Evolutionary conservation across 164 flowering plant genomes (phyloP), one percentile per base, ranked within the genome.

Genomic region (Liquidambar formosana): DNA sequence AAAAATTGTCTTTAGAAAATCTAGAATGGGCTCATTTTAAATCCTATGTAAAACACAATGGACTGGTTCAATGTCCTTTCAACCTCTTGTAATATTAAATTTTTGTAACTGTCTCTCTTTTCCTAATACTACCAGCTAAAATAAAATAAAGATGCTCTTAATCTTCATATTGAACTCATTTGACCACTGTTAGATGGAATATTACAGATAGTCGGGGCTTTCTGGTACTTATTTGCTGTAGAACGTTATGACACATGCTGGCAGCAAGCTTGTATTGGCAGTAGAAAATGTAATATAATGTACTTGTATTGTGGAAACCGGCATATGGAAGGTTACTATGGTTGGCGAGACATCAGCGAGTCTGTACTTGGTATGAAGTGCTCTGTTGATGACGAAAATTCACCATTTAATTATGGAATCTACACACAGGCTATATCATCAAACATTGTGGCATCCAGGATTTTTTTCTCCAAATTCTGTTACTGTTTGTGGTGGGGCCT

Each of bases 401-500:
- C 66, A 14, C 60, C 61, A 0, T 82, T 82, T 49, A 71, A 82
- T 64, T 82, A 65, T 49, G 85, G 85, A 28, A 82, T 82, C 64
- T 82, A 75, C 70, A 68, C 72, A 11, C 67, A 77, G 41, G 85
- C 83, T 18, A 66, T 82, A 41, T 6, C 63, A 26, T 77, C 83
- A 41, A 66, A 69, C 2, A 74, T 78, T 52, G 61, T 80, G 54
- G 28, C 71, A 21, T 70, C 80, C 16, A 66, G 41, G 14, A 15
- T 0, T 0, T 77, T 82, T 47, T 69, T 80, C 69, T 57, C 79
- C 14, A 82, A 82, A 61, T 76, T 75, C 63, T 82, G 65, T 41
- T 82, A 75, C 56, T 82, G 85, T 58, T 61, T 82, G 3, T 82
- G 85, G 85, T 82, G 83, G 83, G 85, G 85, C 3, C 68, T 82